Evolutionary conservation across 805 yeast species (phyloP).

Genomic region (Candida andamanensis): DNA sequence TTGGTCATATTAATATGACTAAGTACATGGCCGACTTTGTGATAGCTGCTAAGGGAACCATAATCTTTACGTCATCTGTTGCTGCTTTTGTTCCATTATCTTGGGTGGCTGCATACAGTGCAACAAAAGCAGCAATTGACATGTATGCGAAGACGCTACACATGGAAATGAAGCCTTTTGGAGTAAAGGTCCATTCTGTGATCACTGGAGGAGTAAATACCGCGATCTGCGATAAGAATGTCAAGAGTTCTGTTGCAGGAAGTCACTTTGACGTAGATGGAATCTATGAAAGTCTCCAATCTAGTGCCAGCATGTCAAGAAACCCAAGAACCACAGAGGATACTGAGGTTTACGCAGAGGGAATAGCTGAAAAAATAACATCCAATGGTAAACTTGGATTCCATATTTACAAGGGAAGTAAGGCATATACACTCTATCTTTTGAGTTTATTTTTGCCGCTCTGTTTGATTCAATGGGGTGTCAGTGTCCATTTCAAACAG

Average conservation of each 20-base stretch:
- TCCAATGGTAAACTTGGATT: slow-evolving; percentile 18
- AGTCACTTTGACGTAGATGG: slow-evolving; percentile 10
- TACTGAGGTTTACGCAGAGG: slow-evolving; percentile 22
- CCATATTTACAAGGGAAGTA: slow-evolving; percentile 24
- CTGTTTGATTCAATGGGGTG: slow-evolving; percentile 18
- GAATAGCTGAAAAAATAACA: slow-evolving; percentile 17
- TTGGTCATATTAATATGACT: slow-evolving; percentile 34
- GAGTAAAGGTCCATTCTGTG: slow-evolving; percentile 15
- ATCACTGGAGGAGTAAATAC: slow-evolving; percentile 17
- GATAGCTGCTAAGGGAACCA: slow-evolving; percentile 27
- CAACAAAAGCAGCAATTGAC: slow-evolving; percentile 25
- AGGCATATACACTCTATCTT: slow-evolving; percentile 16
- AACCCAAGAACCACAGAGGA: slow-evolving; percentile 11
- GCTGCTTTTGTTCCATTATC: slow-evolving; percentile 28
- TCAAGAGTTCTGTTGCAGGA: background rate
- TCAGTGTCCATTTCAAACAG: slow-evolving; percentile 22
- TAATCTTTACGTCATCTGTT: slow-evolving; percentile 35
- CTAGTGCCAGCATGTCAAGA: slow-evolving; percentile 20
- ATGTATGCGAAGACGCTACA: slow-evolving; percentile 15
- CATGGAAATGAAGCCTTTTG: slow-evolving; percentile 15
- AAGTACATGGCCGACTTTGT: slow-evolving; percentile 26
- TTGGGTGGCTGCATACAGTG: slow-evolving; percentile 26
- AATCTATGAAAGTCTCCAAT: slow-evolving; percentile 14
- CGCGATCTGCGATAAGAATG: slow-evolving; percentile 10
- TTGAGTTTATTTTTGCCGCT: slow-evolving; percentile 19